Conservation (phyloP, 306 rosid species). For the Styphnolobium japonicum region DNA sequence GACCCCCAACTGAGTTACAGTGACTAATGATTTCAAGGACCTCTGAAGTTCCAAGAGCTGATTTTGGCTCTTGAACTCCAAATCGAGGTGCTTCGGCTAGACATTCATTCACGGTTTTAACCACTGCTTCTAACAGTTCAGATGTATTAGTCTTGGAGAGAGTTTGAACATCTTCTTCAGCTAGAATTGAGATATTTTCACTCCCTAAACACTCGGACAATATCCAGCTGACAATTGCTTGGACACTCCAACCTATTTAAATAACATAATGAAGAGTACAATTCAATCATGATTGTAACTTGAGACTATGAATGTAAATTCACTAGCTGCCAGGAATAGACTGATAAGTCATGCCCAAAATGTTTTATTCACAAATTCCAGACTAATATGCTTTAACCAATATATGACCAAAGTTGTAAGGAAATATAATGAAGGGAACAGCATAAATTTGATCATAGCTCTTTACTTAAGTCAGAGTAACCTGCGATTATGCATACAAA, state of each 20-base stretch:
- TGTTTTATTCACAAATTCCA: not conserved
- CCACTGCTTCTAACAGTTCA: constrained; percentile 59
- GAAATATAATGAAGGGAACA: not conserved
- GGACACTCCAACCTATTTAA: constrained; percentile 85
- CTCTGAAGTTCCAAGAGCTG: constrained; percentile 54
- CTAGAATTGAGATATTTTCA: constrained; percentile 69
- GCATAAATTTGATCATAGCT: not conserved
- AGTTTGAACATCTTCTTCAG: constrained; percentile 66
- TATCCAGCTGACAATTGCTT: constrained; percentile 83
- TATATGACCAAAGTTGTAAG: not conserved
- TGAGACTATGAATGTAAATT: constrained; percentile 4
- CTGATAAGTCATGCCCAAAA: not conserved
- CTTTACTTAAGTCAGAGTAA: not conserved
- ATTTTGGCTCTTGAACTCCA: constrained; percentile 61
- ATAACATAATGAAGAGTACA: not conserved
- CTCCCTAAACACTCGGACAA: constrained; percentile 52
- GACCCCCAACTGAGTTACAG: constrained; percentile 62
- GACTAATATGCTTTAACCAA: not conserved
- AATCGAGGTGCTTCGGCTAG: constrained; percentile 66
- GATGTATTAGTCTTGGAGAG: constrained; percentile 55
- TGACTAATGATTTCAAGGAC: constrained; percentile 71
- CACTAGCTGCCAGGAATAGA: not conserved
- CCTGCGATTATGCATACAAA: not conserved
- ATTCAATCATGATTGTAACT: constrained; percentile 11
- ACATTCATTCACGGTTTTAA: constrained; percentile 67